phyloP scores from a whole-genome alignment of 2,329 filamentous ascomycete genomes.

The Mariannaea elegans region DNA sequence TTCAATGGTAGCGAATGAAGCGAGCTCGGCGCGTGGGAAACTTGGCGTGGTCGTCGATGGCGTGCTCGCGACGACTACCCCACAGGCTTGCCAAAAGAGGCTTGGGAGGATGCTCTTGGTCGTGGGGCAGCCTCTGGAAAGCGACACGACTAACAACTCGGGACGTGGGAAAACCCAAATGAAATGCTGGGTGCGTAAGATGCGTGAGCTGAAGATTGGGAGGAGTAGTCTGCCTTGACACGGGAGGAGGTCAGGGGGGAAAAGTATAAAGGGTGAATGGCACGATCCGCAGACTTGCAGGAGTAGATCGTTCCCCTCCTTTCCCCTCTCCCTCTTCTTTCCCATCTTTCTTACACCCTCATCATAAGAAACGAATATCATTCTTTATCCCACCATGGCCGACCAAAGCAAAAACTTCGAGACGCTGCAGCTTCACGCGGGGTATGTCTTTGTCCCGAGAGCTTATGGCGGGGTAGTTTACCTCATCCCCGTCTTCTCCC shows the following conservation, averaged over 20 bases:
- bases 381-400: conserved; percentile 41
- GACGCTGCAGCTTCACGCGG: conserved; percentile 86
- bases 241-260: not conserved
- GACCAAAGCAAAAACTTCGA: conserved; percentile 74
- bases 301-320: not conserved
- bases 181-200: not conserved
- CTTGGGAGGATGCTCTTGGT: conserved; percentile 8
- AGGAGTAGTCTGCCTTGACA: not conserved
- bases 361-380: not conserved
- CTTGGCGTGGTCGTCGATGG: conserved; percentile 19
- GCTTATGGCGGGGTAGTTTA: conserved; percentile 28
- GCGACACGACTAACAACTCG: not conserved
- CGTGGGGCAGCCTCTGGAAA: conserved; percentile 3
- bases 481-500: not conserved
- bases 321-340: not conserved
- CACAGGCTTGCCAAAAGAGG: conserved; percentile 17
- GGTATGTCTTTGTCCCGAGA: conserved; percentile 59
- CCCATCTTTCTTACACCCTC: not conserved
- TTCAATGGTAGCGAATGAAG: conserved; percentile 7
- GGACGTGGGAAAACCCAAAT: not conserved
- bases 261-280: conserved; percentile 39
- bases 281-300: conserved; percentile 7
- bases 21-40: conserved; percentile 11
- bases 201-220: conserved; percentile 11
- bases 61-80: conserved; percentile 23